Evolutionary conservation across 371 early-diverging fungal species (phyloP), one percentile per base, ranked within the genome.

Genomic region (Rhizopus delemar): DNA sequence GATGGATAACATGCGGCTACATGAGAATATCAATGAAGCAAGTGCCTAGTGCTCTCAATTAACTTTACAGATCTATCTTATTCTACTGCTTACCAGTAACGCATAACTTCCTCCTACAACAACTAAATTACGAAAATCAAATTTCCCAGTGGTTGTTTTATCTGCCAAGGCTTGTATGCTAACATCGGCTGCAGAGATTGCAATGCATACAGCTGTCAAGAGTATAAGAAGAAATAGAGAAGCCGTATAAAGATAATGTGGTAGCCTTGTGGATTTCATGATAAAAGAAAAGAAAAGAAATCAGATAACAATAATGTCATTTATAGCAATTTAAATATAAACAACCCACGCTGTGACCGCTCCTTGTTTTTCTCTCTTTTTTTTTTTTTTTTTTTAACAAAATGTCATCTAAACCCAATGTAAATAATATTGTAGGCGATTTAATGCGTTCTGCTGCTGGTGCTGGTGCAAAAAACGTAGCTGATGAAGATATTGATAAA

Each of bases 401-500:
- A 22, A 22, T 22, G 22, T 22, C 22, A 22, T 22, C 22, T 22
- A 22, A 22, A 22, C 22, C 22, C 22, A 38, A n/a, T 46, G 46
- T 16, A 15, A 22, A 9, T 15, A 11, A 59, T 49, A 53, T 77
- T 32, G 81, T 84, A 12, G 77, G 72, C 22, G 75, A 79, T 52
- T 68, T 85, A 0, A 75, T 83, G 36, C 69, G 84, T 12, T 75
- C 86, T 2, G 83, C 89, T 9, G 79, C 81, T 6, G 86, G 86
- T 31, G 76, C 83, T 3, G 68, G 78, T 35, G 75, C 86, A 22
- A 51, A 53, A 8, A 57, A 71, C 57, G 72, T 87, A 0, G 62
- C 74, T 13, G 88, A 86, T 65, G 70, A 80, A 32, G 89, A 88
- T 64, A 65, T 90, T 3, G 89, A 91, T 71, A 80, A 80, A 51